These are phyloP conservation scores for Cordyceps farinosa DNA, from an alignment of 2,329 filamentous ascomycete genomes.

Conservation along the genomic window DNA sequence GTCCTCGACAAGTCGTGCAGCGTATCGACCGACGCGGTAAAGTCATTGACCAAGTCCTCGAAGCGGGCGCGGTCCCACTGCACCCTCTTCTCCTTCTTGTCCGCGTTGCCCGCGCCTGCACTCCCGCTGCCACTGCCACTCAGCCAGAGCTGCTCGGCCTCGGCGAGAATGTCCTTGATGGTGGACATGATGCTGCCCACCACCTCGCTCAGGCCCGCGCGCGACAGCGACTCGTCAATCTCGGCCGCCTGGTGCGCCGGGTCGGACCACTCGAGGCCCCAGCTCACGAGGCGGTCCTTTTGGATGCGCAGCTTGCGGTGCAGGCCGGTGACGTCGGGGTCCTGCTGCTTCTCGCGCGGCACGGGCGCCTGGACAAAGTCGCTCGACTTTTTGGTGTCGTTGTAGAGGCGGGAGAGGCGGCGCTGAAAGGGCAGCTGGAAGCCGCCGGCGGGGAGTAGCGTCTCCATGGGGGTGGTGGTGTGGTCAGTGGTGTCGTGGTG, in stretches of 20 bases:
- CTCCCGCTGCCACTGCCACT: slow-evolving; percentile 50
- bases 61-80: slow-evolving; percentile 70
- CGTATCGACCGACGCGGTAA: slow-evolving; percentile 75
- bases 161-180: slow-evolving; percentile 74
- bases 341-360: slow-evolving; percentile 51
- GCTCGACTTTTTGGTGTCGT: slow-evolving; percentile 75
- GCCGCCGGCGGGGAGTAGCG: slow-evolving; percentile 48
- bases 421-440: slow-evolving; percentile 57
- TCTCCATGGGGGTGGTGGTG: slow-evolving; percentile 40
- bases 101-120: slow-evolving; percentile 40
- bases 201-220: slow-evolving; percentile 71
- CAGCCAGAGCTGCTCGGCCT: slow-evolving; percentile 69
- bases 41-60: slow-evolving; percentile 68
- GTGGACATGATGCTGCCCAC: slow-evolving; percentile 76
- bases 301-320: slow-evolving; percentile 77
- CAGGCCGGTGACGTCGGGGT: slow-evolving; percentile 67
- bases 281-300: slow-evolving; percentile 72
- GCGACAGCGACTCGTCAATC: slow-evolving; percentile 68
- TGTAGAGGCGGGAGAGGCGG: slow-evolving; percentile 69
- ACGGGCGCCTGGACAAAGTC: slow-evolving; percentile 66
- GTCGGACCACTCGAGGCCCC: slow-evolving; percentile 80
- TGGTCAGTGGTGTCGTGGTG: background rate
- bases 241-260: slow-evolving; percentile 61
- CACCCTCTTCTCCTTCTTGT: slow-evolving; percentile 54
- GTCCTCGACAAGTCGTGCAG: slow-evolving; percentile 73